Evolutionary conservation across 768 basidiomycete species (phyloP).

Genomic region (Russula compacta): DNA sequence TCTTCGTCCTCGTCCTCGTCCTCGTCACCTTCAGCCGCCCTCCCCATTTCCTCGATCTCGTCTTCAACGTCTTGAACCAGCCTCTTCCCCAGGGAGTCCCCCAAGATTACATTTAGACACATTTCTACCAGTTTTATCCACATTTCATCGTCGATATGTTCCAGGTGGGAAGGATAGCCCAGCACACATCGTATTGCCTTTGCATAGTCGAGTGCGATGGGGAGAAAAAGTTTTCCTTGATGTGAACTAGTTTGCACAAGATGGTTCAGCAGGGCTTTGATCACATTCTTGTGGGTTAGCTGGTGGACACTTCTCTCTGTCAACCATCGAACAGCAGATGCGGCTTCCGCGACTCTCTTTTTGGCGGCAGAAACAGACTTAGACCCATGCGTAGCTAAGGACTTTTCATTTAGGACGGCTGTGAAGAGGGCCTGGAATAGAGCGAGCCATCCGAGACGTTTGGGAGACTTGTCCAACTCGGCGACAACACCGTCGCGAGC

Average conservation of each 20-base stretch:
- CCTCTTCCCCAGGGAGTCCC: slow-evolving; percentile 37
- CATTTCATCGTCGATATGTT: slow-evolving; percentile 49
- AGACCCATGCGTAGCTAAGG: slow-evolving; percentile 30
- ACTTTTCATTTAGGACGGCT: slow-evolving; percentile 55
- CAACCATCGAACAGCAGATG: slow-evolving; percentile 63
- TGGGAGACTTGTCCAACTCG: slow-evolving; percentile 33
- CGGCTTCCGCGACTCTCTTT: slow-evolving; percentile 57
- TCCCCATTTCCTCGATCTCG: slow-evolving; percentile 22
- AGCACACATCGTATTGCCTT: slow-evolving; percentile 66
- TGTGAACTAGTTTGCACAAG: slow-evolving; percentile 51
- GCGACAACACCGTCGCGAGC: slow-evolving; percentile 37
- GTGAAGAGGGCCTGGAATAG: slow-evolving; percentile 69
- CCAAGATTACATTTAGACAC: slow-evolving; percentile 70
- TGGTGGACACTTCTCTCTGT: slow-evolving; percentile 50
- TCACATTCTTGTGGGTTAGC: slow-evolving; percentile 42
- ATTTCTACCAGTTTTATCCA: slow-evolving; percentile 68
- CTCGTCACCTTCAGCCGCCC: slow-evolving; percentile 29
- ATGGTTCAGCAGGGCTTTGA: slow-evolving; percentile 54
- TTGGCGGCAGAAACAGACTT: slow-evolving; percentile 38
- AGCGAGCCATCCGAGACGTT: slow-evolving; percentile 44
- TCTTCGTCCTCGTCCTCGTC: slow-evolving; percentile 28
- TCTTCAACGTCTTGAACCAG: slow-evolving; percentile 29
- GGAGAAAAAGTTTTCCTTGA: slow-evolving; percentile 43
- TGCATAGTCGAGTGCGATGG: slow-evolving; percentile 70
- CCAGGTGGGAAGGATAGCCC: slow-evolving; percentile 64